Evolutionary conservation across 352 stramenopile species (phyloP).

Genomic region (Phytophthora cryptogea): DNA sequence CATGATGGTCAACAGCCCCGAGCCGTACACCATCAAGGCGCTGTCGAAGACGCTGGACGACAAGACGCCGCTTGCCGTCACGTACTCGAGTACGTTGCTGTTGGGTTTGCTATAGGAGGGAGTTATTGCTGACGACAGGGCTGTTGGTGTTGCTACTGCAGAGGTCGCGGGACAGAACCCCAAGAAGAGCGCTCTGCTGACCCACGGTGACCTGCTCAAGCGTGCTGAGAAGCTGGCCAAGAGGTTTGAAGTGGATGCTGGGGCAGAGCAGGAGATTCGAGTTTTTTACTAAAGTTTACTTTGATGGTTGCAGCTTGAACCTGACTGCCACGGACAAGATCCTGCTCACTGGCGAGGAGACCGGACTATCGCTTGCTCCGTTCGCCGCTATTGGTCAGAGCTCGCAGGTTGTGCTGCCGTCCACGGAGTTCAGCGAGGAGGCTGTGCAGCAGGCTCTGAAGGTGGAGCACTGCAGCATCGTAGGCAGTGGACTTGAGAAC

Average conservation of each 20-base stretch:
- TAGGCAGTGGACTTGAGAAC: slow-evolving; percentile 72
- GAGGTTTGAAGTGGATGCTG: slow-evolving; percentile 46
- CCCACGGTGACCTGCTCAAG: slow-evolving; percentile 84
- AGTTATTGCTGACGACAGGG: slow-evolving; percentile 3
- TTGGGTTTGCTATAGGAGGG: background rate
- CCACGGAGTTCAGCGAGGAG: slow-evolving; percentile 67
- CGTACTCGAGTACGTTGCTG: slow-evolving; percentile 72
- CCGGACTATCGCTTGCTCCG: slow-evolving; percentile 67
- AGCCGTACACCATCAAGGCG: slow-evolving; percentile 63
- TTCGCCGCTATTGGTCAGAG: slow-evolving; percentile 76
- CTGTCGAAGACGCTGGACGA: slow-evolving; percentile 65
- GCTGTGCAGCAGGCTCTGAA: slow-evolving; percentile 77
- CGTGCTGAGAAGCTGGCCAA: slow-evolving; percentile 68
- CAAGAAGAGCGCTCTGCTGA: slow-evolving; percentile 80
- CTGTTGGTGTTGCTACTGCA: slow-evolving; percentile 30
- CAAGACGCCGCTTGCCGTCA: slow-evolving; percentile 75
- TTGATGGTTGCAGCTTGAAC: slow-evolving; percentile 49
- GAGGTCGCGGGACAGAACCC: slow-evolving; percentile 77
- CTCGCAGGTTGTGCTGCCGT: slow-evolving; percentile 80
- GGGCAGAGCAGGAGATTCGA: background rate
- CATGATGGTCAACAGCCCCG: slow-evolving; percentile 82
- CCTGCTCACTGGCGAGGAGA: slow-evolving; percentile 70
- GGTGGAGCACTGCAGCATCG: slow-evolving; percentile 77
- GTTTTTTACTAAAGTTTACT: slow-evolving; percentile 1
- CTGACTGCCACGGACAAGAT: slow-evolving; percentile 85